Evolutionary conservation across 2,329 filamentous ascomycete species (phyloP), one percentile per base, ranked within the genome.

Genomic region (Myriosclerotinia curreyana): DNA sequence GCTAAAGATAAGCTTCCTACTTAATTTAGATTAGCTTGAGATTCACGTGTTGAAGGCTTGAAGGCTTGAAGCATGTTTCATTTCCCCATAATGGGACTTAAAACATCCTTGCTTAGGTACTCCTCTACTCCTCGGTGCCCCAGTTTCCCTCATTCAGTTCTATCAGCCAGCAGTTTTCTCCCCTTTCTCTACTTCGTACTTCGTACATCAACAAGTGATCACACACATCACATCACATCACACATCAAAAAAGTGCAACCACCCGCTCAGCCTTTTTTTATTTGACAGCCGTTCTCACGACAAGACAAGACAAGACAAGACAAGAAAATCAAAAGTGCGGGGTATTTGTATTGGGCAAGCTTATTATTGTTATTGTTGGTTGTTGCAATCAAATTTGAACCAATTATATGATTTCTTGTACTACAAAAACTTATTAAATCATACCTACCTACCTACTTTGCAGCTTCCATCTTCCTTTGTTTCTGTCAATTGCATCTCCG

Each of bases 381-480:
- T n/a, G n/a, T n/a, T n/a, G n/a, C n/a, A n/a, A n/a, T n/a, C n/a
- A n/a, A 7, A 44, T 40, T 42, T 42, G 1, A 51, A 34, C 61
- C 61, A 63, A 59, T 59, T 50, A 63, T 20, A 63, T 44, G 14
- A 17, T 42, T n/a, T 36, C 44, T 51, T 50, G 61, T 63, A 5
- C 20, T 59, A 51, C 60, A 14, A 61, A 14, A 44, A 28, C 40
- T 11, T 34, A 11, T 55, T 12, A 14, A 11, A 62, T 8, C 42
- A 20, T 44, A 40, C 6, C 38, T 14, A 12, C 28, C n/a, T 49
- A 31, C 28, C 44, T 46, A 31, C 40, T 46, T 44, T 63, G 61
- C 61, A 63, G 61, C 61, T 63, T 50, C 53, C 28, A 34, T 51
- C 40, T 51, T 58, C 36, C 61, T 63, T 63, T 63, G 61, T 63